These are phyloP conservation scores for Chondrus crispus DNA, from an alignment of 23 red algal species.

Conservation along the genomic window DNA sequence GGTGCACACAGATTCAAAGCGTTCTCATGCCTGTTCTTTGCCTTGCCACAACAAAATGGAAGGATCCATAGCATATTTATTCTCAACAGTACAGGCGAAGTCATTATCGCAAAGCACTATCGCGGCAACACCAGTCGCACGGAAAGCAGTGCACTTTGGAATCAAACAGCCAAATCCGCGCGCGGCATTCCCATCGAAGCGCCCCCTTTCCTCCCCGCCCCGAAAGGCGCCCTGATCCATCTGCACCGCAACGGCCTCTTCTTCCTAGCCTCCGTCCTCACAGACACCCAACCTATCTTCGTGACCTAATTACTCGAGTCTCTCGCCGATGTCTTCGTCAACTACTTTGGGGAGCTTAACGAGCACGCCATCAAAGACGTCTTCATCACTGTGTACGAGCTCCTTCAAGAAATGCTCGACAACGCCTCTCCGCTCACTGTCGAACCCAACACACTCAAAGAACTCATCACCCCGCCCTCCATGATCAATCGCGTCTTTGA, in stretches of 20 bases:
- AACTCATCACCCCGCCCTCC: conserved; percentile 73
- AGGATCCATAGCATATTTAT: conserved; percentile 76
- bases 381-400: conserved; percentile 95
- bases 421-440: conserved; percentile 69
- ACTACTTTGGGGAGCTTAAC: conserved; percentile 89
- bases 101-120: conserved; percentile 93
- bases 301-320: conserved; percentile 70
- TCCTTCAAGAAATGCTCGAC: conserved; percentile 93
- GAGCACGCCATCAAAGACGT: conserved; percentile 95
- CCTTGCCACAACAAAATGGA: too few relatives aligned
- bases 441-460: conserved; percentile 72
- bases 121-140: conserved; percentile 59
- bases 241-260: conserved; percentile 64
- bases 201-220: conserved; percentile 55
- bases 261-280: conserved; percentile 60
- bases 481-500: conserved; percentile 70
- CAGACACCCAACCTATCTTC: conserved; percentile 45
- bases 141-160: conserved; percentile 57
- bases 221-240: conserved; percentile 70
- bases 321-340: conserved; percentile 52
- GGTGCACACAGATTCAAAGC: too few relatives aligned
- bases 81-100: conserved; percentile 70
- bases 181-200: conserved; percentile 34
- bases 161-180: not conserved
- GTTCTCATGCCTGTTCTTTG: too few relatives aligned